Percentiles rank a stretch among this genome's conserved stretches.
Evolutionary conservation across 1,284 basidiomycete species (phyloP).

Genomic region (Leccinum colubrinum): DNA sequence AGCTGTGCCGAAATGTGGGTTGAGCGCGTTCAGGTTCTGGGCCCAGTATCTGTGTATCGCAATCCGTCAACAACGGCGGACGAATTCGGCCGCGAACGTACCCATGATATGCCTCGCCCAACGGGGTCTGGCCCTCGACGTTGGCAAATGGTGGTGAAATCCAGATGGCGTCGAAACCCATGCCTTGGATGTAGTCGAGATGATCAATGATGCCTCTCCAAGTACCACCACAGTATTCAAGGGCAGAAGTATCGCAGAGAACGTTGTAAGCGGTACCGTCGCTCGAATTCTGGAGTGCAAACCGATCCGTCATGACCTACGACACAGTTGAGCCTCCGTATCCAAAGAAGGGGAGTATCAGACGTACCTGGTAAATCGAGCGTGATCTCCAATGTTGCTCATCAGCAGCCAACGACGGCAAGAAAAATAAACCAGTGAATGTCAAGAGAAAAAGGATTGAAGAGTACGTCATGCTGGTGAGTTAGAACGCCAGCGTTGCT

Average conservation of each 20-base stretch:
- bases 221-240: conserved; percentile 72
- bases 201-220: conserved; percentile 70
- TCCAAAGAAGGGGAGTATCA: background rate
- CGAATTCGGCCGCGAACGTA: conserved; percentile 18
- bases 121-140: conserved; percentile 58
- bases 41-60: conserved; percentile 49
- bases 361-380: conserved; percentile 41
- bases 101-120: conserved; percentile 68
- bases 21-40: conserved; percentile 57
- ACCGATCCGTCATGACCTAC: conserved; percentile 70
- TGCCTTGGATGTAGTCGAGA: conserved; percentile 74
- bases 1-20: conserved; percentile 62
- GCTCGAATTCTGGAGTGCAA: conserved; percentile 52
- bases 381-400: conserved; percentile 38
- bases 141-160: conserved; percentile 66
- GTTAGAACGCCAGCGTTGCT: conserved; percentile 1
- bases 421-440: conserved; percentile 6
- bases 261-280: conserved; percentile 33
- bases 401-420: conserved; percentile 30
- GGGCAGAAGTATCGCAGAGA: conserved; percentile 51
- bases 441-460: conserved; percentile 1
- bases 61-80: background rate
- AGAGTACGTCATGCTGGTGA: background rate
- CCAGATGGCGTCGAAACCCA: conserved; percentile 77
- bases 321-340: background rate